A percentile compares a stretch with the other conserved stretches of the same genome.
Evolutionary conservation across 202 grass and related monocot species (phyloP).

Genomic region (Thinopyrum obtusiflorum): DNA sequence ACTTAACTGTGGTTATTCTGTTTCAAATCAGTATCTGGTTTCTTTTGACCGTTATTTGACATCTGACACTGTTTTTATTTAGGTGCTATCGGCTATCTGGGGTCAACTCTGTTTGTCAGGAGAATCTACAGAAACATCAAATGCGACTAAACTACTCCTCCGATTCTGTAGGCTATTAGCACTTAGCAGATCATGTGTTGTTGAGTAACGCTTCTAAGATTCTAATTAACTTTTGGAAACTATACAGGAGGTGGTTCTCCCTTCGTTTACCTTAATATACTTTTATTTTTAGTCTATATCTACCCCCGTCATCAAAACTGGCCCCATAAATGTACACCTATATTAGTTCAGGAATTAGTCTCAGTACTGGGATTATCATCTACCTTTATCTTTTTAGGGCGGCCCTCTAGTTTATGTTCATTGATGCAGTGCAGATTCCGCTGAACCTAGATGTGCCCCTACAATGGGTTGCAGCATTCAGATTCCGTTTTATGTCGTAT

Average conservation of each 20-base stretch:
- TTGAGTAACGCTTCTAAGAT: slow-evolving; percentile 41
- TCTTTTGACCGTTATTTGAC: not conserved
- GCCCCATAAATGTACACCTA: slow-evolving; percentile 58
- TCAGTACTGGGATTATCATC: slow-evolving; percentile 35
- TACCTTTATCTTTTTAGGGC: slow-evolving; percentile 40
- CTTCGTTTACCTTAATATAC: slow-evolving; percentile 24
- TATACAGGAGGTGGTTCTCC: slow-evolving; percentile 50
- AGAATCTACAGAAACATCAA: slow-evolving; percentile 99
- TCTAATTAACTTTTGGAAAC: slow-evolving; percentile 60
- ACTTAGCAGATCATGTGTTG: slow-evolving; percentile 28
- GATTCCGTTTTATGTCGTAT: too few relatives aligned
- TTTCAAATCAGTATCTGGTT: not conserved
- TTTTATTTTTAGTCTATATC: slow-evolving; percentile 30
- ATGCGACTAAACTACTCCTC: slow-evolving; percentile 67
- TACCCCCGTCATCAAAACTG: slow-evolving; percentile 30
- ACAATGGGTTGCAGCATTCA: not conserved
- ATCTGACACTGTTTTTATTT: slow-evolving; percentile 18
- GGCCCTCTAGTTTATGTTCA: slow-evolving; percentile 32
- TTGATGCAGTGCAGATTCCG: slow-evolving; percentile 35
- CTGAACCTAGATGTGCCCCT: slow-evolving; percentile 24
- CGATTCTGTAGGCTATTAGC: slow-evolving; percentile 30
- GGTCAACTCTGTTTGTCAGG: slow-evolving; percentile 86
- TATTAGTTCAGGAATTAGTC: slow-evolving; percentile 60
- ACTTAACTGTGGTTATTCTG: slow-evolving; percentile 1
- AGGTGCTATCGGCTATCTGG: slow-evolving; percentile 95